Evolutionary conservation across 2,329 filamentous ascomycete genomes (phyloP).

Genomic region (Colletotrichum shisoi): DNA sequence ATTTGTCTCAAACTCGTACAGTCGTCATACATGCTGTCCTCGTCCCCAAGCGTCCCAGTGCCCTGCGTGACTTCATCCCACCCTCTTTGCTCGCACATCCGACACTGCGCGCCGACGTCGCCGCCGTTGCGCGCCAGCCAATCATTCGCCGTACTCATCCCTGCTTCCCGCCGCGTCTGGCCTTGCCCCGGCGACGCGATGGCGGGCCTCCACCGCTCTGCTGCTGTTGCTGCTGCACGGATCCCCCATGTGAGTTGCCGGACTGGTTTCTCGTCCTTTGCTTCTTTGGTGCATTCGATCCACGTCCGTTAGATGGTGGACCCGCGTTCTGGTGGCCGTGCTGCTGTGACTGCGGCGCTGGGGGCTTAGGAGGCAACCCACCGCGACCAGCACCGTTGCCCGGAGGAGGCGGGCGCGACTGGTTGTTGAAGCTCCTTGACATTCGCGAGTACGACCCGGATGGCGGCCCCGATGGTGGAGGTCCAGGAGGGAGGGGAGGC

Average conservation of each 20-base stretch:
- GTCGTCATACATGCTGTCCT: constrained; percentile 27
- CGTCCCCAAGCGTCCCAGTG: constrained; percentile 11
- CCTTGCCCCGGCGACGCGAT: constrained; percentile 34
- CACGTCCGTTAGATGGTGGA: constrained; percentile 33
- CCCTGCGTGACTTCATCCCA: constrained; percentile 14
- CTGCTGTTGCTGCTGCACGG: constrained; percentile 23
- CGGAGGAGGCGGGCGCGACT: constrained; percentile 28
- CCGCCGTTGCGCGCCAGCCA: constrained; percentile 26
- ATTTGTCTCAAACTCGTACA: constrained; percentile 26
- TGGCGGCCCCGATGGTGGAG: constrained; percentile 47
- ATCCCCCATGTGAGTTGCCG: constrained; percentile 23
- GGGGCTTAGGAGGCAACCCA: constrained; percentile 33
- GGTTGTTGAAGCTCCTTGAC: constrained; percentile 29
- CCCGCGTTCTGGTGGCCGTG: constrained; percentile 33
- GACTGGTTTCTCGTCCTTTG: constrained; percentile 27
- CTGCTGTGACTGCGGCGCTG: constrained; percentile 32
- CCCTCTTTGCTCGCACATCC: constrained; percentile 11
- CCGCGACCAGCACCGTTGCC: constrained; percentile 19
- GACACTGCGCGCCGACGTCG: neutral
- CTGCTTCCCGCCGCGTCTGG: constrained; percentile 38
- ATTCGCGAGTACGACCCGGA: constrained; percentile 41
- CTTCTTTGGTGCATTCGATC: constrained; percentile 32
- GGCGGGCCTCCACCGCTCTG: constrained; percentile 23
- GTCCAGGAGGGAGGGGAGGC: constrained; percentile 53
- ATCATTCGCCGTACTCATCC: constrained; percentile 21